Evolutionary conservation across 257 asterid species (phyloP).

Genomic region (Przewalskia tangutica): DNA sequence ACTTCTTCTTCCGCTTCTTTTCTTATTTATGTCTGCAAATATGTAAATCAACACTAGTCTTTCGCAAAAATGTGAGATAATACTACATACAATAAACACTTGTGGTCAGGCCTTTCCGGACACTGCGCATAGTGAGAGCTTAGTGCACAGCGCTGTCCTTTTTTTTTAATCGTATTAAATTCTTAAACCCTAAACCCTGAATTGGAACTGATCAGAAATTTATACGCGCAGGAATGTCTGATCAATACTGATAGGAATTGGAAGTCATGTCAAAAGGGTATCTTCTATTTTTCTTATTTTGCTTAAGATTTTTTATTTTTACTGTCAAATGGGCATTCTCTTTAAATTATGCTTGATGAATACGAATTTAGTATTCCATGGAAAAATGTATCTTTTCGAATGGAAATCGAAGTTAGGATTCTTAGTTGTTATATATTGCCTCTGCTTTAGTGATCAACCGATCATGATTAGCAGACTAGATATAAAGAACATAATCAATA

Average conservation of each 20-base stretch:
- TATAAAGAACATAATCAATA: neutral
- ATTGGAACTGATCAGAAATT: neutral
- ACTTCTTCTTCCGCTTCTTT: no score
- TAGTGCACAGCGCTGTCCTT: neutral
- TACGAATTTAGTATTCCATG: neutral
- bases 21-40: no score
- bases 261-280: slow-evolving; percentile 72
- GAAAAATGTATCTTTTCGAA: neutral
- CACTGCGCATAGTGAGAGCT: no score
- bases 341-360: neutral
- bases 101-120: no score
- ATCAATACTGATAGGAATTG: slow-evolving; percentile 48
- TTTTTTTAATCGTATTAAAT: neutral
- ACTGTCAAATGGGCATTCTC: neutral
- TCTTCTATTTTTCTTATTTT: neutral
- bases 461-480: neutral
- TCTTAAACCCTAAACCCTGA: slow-evolving; percentile 18
- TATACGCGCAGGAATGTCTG: slow-evolving; percentile 50
- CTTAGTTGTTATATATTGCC: neutral
- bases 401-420: neutral
- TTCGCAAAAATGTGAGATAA: no score
- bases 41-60: no score
- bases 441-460: neutral
- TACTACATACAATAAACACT: no score
- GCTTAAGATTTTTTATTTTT: neutral